Base-by-base conservation (phyloP, 768 basidiomycete species). In the Hortiboletus flavorubellus region DNA sequence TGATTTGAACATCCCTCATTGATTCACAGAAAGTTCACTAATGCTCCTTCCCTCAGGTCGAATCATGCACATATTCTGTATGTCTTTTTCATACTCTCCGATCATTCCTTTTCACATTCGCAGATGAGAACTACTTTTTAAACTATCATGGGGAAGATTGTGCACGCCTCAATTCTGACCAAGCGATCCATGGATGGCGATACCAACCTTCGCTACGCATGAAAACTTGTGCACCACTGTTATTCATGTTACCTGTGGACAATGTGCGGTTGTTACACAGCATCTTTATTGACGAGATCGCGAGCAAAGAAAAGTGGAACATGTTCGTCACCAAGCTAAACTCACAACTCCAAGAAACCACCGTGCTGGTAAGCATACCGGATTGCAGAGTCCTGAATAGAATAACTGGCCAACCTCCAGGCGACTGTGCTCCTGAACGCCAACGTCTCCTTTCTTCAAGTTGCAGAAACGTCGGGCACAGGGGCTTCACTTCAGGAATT, bases 371-470 rank as follows among this genome's bases (percentile, higher is more conserved):
- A 53, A 49, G 80, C 53, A 49, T 10, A 42, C 14, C 10, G 35
- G 29, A 16, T 37, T 11, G 11, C 15, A 1, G 8, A 30, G n/a
- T 46, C 5, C 4, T 23, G 21, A 23, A 10, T 0, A 14, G 15
- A 41, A 16, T 50, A 16, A 53, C 33, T 14, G 4, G 34, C 18
- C 8, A 2, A n/a, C 3, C 15, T 49, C 5, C 46, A 85, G 83
- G 78, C 76, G 2, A 82, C 81, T 1, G 82, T 86, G 2, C 68
- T 86, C 16, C 63, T 86, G 21, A 80, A 78, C 37, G 81, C 80
- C 11, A 84, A 85, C 46, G 80, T 87, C 0, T 79, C 76, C 0
- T 84, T 86, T 59, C 69, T 87, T n/a, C 26, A 26, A 26, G 26
- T 26, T 26, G 78, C 82, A 2, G 83, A 86, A 35, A 70, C 75